phyloP scores from a whole-genome alignment of 2,329 filamentous ascomycete species.

The Botrytis deweyae region DNA sequence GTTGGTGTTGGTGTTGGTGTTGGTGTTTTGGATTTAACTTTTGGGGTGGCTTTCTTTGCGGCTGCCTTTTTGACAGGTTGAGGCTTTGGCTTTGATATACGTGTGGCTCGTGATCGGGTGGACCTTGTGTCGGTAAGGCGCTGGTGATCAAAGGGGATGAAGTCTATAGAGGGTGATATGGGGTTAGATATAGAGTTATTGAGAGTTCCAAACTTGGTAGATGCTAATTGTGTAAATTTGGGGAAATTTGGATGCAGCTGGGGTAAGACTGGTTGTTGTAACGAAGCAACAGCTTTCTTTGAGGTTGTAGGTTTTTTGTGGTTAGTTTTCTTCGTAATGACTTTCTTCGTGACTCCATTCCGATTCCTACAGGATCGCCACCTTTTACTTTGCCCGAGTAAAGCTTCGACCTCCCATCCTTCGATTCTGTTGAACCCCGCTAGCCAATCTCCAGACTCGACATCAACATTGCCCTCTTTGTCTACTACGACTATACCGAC shows the following conservation, averaged over 20 bases:
- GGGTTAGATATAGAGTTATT: background rate
- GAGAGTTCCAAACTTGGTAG: background rate
- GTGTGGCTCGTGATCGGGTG: background rate
- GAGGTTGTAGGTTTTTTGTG: background rate
- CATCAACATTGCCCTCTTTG: constrained; percentile 19
- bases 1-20: background rate
- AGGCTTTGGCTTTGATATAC: constrained; percentile 6
- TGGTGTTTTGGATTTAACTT: background rate
- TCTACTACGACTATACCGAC: constrained; percentile 19
- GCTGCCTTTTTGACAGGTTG: background rate
- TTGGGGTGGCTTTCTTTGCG: background rate
- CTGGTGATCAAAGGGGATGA: background rate
- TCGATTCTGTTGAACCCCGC: constrained; percentile 14
- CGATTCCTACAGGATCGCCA: background rate
- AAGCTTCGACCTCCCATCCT: constrained; percentile 18
- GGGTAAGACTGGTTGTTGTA: background rate
- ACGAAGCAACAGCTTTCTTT: background rate
- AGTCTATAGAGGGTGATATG: background rate
- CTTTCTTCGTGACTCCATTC: background rate
- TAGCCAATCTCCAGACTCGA: constrained; percentile 17
- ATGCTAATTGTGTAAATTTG: background rate
- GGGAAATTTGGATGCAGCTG: background rate
- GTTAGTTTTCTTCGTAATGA: background rate
- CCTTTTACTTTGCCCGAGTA: constrained; percentile 6
- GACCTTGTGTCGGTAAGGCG: background rate